phyloP scores from a whole-genome alignment of 2,329 filamentous ascomycete genomes.

The Apiospora marii region DNA sequence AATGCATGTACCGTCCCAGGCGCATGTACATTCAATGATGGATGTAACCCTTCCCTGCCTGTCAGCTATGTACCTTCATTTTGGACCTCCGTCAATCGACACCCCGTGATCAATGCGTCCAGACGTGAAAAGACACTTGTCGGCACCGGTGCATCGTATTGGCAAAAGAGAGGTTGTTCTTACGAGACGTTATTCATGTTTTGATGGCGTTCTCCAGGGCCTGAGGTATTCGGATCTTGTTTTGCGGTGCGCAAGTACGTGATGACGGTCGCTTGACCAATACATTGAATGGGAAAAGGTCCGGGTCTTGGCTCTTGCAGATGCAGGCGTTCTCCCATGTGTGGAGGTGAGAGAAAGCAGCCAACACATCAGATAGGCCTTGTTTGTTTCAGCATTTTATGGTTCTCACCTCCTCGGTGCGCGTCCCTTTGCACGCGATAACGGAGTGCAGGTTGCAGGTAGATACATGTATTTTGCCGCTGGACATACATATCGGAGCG shows the following conservation, averaged over 20 bases:
- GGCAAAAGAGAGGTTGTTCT: background rate
- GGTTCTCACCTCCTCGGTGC: constrained; percentile 23
- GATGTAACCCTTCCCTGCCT: constrained; percentile 20
- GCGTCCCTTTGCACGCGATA: constrained; percentile 16
- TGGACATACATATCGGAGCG: constrained; percentile 14
- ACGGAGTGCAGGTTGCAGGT: constrained; percentile 10
- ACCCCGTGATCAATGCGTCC: constrained; percentile 6
- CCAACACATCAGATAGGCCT: constrained; percentile 22
- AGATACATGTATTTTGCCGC: constrained; percentile 20
- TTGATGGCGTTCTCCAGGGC: background rate
- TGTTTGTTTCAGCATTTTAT: constrained; percentile 26
- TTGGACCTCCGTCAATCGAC: constrained; percentile 4
- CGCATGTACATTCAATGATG: constrained; percentile 4
- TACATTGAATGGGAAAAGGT: constrained; percentile 4
- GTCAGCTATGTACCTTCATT: constrained; percentile 7
- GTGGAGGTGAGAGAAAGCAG: constrained; percentile 19
- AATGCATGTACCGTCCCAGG: constrained; percentile 8
- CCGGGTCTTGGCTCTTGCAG: constrained; percentile 17
- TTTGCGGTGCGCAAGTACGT: background rate
- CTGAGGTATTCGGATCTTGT: background rate
- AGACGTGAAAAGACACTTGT: background rate
- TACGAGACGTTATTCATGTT: background rate
- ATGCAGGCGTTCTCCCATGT: constrained; percentile 17
- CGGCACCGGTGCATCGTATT: background rate
- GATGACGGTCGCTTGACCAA: constrained; percentile 9